Base-by-base conservation (phyloP, 176 grass and related monocot genomes). In the Oryza glaberrima region DNA sequence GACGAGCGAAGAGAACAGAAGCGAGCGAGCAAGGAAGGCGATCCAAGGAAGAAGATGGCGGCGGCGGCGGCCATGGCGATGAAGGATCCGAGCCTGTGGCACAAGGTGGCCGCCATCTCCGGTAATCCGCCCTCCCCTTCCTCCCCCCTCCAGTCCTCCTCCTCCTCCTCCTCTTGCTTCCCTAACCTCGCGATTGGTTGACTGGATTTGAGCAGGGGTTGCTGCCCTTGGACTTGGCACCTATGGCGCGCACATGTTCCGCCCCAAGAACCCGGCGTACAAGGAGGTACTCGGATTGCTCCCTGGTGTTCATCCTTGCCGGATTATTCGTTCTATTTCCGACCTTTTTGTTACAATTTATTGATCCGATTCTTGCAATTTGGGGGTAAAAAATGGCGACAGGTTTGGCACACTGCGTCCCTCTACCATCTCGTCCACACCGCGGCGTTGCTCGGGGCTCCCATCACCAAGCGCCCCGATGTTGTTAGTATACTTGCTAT, bases 361-460 rank as follows among this genome's bases (percentile, higher is more conserved):
- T 15, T 1, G n/a, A 56, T 70, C 64, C 63, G 63, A n/a, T 51
- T 77, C 45, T 9, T 66, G 60, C 64, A 17, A 79, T 48, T 30
- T 1, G 23, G 45, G 69, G 44, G 67, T 41, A 41, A 11, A 25
- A 6, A 51, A 43, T 54, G 13, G 14, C 30, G n/a, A 6, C 83
- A 98, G 96, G 94, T 95, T 43, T 98, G 96, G 93, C 91, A 90
- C 16, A 98, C 93, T 0, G 96, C 96, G 13, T 95, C 96, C 69
- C 85, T 98, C 25, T 98, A 96, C 81, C 96, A 98, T 77, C 89
- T 96, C 74, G 91, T 92, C 48, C 96, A 98, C 88, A 95, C 93
- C 2, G 93, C 93, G 3, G 96, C 96, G 47, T 83, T 98, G 77
- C 77, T 98, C 61, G 96, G 93, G 60, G 91, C 90, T 90, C 96